These are phyloP conservation scores for Elsinoe perseae DNA, from an alignment of 2,329 filamentous ascomycete genomes.

Conservation along the genomic window DNA sequence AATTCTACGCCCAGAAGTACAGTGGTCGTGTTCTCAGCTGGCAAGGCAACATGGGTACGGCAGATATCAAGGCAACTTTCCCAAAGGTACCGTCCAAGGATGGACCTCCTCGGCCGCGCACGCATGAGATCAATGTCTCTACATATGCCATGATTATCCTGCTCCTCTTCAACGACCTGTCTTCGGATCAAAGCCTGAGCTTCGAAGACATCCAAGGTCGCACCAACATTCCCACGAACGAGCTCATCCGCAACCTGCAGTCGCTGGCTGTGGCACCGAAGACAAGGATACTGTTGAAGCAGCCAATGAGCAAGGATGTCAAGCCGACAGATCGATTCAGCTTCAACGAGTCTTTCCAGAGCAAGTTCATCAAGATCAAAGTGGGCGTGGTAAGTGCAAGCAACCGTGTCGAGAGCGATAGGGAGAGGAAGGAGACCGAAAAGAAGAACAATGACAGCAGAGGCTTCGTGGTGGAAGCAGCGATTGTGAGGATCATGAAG, in stretches of 20 bases:
- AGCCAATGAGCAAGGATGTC: constrained; percentile 69
- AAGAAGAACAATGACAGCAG: constrained; percentile 67
- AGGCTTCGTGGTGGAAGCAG: constrained; percentile 64
- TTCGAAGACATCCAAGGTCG: constrained; percentile 74
- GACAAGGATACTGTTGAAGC: constrained; percentile 70
- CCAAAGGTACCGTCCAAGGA: constrained; percentile 64
- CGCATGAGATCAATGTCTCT: constrained; percentile 84
- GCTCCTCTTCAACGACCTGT: constrained; percentile 77
- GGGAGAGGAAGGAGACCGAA: constrained; percentile 61
- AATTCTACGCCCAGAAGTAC: constrained; percentile 80
- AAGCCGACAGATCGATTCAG: constrained; percentile 69
- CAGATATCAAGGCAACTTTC: constrained; percentile 76
- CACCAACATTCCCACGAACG: constrained; percentile 68
- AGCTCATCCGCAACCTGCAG: constrained; percentile 70
- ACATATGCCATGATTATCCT: constrained; percentile 90
- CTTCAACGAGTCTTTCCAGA: constrained; percentile 75
- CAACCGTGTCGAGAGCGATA: constrained; percentile 73
- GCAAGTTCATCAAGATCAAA: constrained; percentile 80
- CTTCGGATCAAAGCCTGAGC: constrained; percentile 43
- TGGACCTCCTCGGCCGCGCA: constrained; percentile 57
- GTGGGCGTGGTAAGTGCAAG: constrained; percentile 72
- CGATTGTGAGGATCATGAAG: constrained; percentile 80
- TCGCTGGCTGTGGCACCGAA: constrained; percentile 78
- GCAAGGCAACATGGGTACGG: constrained; percentile 68
- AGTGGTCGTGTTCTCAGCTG: constrained; percentile 84